These are phyloP conservation scores for Russula abietina DNA, from an alignment of 768 basidiomycete genomes.

Conservation along the genomic window DNA sequence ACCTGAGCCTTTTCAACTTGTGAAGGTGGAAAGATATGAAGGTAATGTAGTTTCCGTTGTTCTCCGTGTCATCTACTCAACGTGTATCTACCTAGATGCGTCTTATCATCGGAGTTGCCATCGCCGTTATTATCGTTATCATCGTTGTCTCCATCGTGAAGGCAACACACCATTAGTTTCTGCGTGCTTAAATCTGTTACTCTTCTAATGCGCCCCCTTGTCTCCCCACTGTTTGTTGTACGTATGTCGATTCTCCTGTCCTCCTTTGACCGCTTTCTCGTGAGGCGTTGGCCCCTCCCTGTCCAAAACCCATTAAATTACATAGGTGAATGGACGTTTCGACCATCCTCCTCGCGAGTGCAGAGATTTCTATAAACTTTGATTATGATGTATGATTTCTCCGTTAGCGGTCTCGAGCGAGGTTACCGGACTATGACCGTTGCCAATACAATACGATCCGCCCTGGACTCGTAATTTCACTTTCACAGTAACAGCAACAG, in stretches of 20 bases:
- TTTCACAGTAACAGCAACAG: not conserved
- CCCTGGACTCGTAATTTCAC: slow-evolving; percentile 14
- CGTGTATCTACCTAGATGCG: slow-evolving; percentile 60
- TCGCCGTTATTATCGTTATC: slow-evolving; percentile 87
- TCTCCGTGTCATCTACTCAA: slow-evolving; percentile 16
- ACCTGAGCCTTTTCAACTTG: not conserved
- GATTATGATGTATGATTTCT: slow-evolving; percentile 8
- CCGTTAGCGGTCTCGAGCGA: slow-evolving; percentile 28
- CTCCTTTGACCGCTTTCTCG: slow-evolving; percentile 8
- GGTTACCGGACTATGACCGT: slow-evolving; percentile 14
- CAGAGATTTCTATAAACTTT: slow-evolving; percentile 9
- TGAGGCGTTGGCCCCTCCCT: not conserved
- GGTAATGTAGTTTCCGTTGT: slow-evolving; percentile 39
- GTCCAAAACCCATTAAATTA: slow-evolving; percentile 8
- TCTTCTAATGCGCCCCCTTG: slow-evolving; percentile 14
- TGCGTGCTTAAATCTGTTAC: slow-evolving; percentile 18
- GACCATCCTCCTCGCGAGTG: not conserved
- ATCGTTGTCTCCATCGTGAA: slow-evolving; percentile 94
- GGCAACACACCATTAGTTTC: slow-evolving; percentile 48
- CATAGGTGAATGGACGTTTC: slow-evolving; percentile 9
- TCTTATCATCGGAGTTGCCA: slow-evolving; percentile 88
- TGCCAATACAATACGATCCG: not conserved
- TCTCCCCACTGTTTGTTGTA: slow-evolving; percentile 22
- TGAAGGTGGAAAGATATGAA: slow-evolving; percentile 97
- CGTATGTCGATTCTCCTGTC: slow-evolving; percentile 17